Conservation (phyloP, 164 flowering plant genomes). For the Dillenia turbinata region DNA sequence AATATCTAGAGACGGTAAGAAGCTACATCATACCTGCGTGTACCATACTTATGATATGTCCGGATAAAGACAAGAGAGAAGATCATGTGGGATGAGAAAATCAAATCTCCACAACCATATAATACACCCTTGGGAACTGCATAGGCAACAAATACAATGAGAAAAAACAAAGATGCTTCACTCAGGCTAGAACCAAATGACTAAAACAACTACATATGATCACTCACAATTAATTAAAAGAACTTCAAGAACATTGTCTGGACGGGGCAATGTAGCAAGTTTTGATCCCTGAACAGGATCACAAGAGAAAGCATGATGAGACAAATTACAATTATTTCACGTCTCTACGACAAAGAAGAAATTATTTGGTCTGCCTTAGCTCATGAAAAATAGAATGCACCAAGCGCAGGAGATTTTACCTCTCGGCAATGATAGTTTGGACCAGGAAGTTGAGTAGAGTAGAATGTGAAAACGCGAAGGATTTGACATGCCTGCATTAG, state of each 20-base stretch:
- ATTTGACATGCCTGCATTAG: constrained; percentile 69
- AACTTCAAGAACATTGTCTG: constrained; percentile 63
- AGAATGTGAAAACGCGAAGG: constrained; percentile 84
- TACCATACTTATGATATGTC: constrained; percentile 92
- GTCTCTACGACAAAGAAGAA: background rate
- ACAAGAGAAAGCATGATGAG: background rate
- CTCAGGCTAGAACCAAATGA: background rate
- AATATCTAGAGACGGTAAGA: background rate
- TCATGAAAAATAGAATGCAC: background rate
- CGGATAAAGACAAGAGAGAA: constrained; percentile 87
- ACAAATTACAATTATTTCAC: background rate
- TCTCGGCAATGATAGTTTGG: constrained; percentile 99
- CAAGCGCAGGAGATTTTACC: constrained; percentile 32
- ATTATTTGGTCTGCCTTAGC: background rate
- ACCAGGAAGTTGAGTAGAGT: constrained; percentile 97
- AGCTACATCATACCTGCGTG: constrained; percentile 49
- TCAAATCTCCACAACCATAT: constrained; percentile 97
- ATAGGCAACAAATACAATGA: constrained; percentile 12
- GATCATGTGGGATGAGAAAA: constrained; percentile 99
- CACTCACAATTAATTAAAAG: constrained; percentile 68
- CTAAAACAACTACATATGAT: background rate
- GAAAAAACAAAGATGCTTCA: background rate
- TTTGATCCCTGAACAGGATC: constrained; percentile 65
- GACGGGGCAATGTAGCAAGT: constrained; percentile 84
- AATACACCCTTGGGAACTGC: constrained; percentile 92